Evolutionary conservation across 2,329 filamentous ascomycete genomes (phyloP), one percentile per base, ranked within the genome.

Genomic region (Sporothrix pallida): DNA sequence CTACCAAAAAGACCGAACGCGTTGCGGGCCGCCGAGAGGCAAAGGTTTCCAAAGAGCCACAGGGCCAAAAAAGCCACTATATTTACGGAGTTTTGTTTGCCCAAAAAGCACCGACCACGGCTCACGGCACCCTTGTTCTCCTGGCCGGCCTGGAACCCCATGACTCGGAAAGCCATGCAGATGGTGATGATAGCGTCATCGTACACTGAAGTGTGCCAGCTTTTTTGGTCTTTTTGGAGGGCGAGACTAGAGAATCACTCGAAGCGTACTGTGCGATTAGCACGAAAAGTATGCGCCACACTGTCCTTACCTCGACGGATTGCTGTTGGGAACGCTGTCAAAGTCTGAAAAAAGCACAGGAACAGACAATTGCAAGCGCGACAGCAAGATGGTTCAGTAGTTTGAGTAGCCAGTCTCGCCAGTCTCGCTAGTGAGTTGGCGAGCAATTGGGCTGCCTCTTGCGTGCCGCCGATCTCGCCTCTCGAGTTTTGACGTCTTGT

Each of bases 361-460:
- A 50, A 50, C 9, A 50, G 17, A n/a, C 8, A 63, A 63, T 17
- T n/a, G 60, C 58, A 44, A 44, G 60, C 23, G 23, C 23, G 23
- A 26, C 23, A 26, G 23, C 56, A 15, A 46, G 44, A 46, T 31
- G n/a, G 26, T 37, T 44, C 31, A 7, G 7, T 37, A 37, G 31
- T 37, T 37, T 44, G 4, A 7, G 5, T 37, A 37, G 31, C 7
- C 31, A 37, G 4, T 1, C 4, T 37, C 4, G 31, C 31, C 31
- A 37, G 31, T 37, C 7, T 37, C 31, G 31, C 31, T 3, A 37
- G 31, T 37, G 31, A 37, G 31, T 37, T 37, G 31, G 31, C 31
- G 31, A 37, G 31, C 31, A 37, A 37, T 67, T 42, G 50, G 67
- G 71, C 52, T 72, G 62, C 62, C 71, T 72, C 71, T 37, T 31